Conservation (phyloP, 768 basidiomycete genomes). For the Mycena belliarum region DNA sequence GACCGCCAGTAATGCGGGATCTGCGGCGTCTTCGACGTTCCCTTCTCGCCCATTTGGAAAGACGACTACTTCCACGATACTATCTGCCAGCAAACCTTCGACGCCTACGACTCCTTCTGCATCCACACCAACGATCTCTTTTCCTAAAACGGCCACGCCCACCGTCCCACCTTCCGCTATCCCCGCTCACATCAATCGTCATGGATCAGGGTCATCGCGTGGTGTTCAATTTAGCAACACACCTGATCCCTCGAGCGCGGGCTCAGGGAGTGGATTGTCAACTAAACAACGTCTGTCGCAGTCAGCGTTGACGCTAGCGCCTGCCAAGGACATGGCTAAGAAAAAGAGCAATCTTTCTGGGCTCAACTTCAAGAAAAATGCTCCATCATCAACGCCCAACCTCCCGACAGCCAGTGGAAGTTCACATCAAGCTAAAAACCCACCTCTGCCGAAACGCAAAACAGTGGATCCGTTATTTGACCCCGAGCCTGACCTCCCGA, state of each 20-base stretch:
- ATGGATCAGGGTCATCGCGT: not conserved
- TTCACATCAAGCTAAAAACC: not conserved
- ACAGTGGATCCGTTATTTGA: constrained; percentile 9
- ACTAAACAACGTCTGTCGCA: constrained; percentile 40
- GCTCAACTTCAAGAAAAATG: constrained; percentile 36
- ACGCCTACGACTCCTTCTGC: not conserved
- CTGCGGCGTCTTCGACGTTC: constrained; percentile 1
- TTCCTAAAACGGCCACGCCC: constrained; percentile 3
- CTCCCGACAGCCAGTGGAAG: not conserved
- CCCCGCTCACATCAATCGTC: constrained; percentile 2
- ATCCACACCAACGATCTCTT: not conserved
- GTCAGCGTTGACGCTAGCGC: constrained; percentile 21
- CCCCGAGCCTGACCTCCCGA: not conserved
- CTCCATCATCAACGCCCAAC: not conserved
- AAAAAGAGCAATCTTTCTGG: constrained; percentile 22
- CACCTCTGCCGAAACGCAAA: not conserved
- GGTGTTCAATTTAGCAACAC: not conserved
- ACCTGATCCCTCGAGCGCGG: not conserved
- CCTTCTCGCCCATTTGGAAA: not conserved
- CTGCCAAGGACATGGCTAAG: constrained; percentile 21
- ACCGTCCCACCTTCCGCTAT: not conserved
- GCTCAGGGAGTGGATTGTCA: constrained; percentile 31
- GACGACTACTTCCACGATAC: not conserved
- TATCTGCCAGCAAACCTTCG: not conserved
- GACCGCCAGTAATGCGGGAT: constrained; percentile 23